Conservation (phyloP, 202 grass and related monocot genomes). For the Dendrocalamus latiflorus region DNA sequence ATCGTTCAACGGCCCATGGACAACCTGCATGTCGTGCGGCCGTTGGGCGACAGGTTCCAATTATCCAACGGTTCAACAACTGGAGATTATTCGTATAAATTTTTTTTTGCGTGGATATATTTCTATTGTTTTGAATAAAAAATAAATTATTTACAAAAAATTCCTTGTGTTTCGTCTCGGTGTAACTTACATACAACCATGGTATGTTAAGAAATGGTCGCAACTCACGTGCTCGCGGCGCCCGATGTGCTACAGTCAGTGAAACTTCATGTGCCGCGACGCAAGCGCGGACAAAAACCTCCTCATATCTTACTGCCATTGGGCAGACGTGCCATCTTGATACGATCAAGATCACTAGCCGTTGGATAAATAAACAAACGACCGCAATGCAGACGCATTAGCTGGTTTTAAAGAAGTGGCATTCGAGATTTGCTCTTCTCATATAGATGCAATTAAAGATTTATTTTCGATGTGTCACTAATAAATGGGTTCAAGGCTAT, state of each 20-base stretch:
- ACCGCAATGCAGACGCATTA: not conserved
- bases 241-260: not conserved
- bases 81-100: no score
- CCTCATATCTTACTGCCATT: slow-evolving; percentile 27
- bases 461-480: no score
- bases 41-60: no score
- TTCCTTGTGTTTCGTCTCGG: not conserved
- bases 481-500: no score
- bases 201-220: not conserved
- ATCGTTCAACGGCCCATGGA: no score
- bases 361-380: not conserved
- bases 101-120: no score
- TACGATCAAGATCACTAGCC: slow-evolving; percentile 19
- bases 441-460: no score
- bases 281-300: slow-evolving; percentile 17
- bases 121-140: no score
- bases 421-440: no score
- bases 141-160: no score
- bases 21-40: accelerated
- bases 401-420: not conserved
- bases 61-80: no score
- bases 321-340: slow-evolving; percentile 22
- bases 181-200: no score
- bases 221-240: slow-evolving; percentile 23
- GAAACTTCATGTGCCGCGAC: slow-evolving; percentile 2